Base-by-base conservation (phyloP, 495 filamentous ascomycete genomes). In the Xylaria longipes region DNA sequence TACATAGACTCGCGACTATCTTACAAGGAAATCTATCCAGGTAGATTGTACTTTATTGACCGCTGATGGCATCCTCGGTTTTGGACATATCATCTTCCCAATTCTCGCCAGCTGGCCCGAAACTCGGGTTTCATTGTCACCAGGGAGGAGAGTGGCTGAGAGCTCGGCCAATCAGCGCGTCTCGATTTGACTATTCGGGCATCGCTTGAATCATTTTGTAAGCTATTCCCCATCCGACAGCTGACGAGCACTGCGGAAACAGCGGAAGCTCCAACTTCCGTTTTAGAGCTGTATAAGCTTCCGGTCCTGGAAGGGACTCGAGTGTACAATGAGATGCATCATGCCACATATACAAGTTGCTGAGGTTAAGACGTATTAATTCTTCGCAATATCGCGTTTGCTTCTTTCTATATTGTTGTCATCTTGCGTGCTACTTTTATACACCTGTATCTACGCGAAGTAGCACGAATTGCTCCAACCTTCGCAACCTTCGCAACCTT, bases 231-330 rank as follows among this genome's bases (percentile, higher is more conserved):
- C 62, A 65, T 65, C 39, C 62, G 37, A 31, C 63, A 65, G 63
- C 43, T 39, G 63, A 52, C 45, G 11, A 25, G 11, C 27, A 14
- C 20, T 39, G 20, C 39, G 63, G 63, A 29, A 35, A 37, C 50
- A 39, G 65, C 65, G 65, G 65, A 67, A 67, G 65, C 65, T 56
- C 65, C 65, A 54, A 54, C 33, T 56, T 67, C 65, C 65, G 65
- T 31, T 52, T 45, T 66, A 66, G 37, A 52, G 43, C 45, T 66
- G 25, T 37, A 3, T 29, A 52, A 27, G 27, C 29, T 52, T 63
- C 60, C 57, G 57, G 57, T 11, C 17, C 31, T 60, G 56, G 56
- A 60, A 62, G 22, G 35, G 58, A n/a, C 14, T 35, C 9, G 6
- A 17, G 7, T 35, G 7, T 11, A 22, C 20, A 60, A 35, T 35